A percentile compares a stretch with the other conserved stretches of the same genome.
Conservation (phyloP, 2,329 filamentous ascomycete species). For the Fusarium hainanense region DNA sequence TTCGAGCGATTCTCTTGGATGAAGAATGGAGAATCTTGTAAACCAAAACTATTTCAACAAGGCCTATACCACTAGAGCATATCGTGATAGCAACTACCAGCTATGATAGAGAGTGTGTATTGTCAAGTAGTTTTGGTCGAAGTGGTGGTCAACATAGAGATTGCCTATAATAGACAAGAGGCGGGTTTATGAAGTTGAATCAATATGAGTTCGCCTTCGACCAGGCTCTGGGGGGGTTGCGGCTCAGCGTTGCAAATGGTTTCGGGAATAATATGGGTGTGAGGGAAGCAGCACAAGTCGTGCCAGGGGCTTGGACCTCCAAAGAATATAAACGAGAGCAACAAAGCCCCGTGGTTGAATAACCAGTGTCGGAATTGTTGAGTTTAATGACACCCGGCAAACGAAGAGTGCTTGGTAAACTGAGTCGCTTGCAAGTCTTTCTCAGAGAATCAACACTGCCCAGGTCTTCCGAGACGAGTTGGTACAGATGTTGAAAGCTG, state of each 20-base stretch:
- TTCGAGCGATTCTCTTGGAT: neutral
- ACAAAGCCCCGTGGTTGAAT: constrained; percentile 6
- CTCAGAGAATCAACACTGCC: neutral
- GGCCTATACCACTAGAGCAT: constrained; percentile 23
- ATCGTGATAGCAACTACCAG: constrained; percentile 10
- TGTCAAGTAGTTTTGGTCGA: neutral
- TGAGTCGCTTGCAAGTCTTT: constrained; percentile 4
- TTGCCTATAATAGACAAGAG: constrained; percentile 1
- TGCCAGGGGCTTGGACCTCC: constrained; percentile 3
- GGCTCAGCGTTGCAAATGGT: constrained; percentile 9
- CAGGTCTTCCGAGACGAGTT: constrained; percentile 5
- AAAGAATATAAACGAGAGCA: constrained; percentile 8
- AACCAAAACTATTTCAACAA: neutral
- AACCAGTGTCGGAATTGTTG: constrained; percentile 6
- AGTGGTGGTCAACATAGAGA: neutral
- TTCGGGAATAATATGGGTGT: constrained; percentile 21
- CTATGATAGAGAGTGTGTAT: neutral
- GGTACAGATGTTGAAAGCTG: neutral
- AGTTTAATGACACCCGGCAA: neutral
- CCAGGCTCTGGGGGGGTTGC: constrained; percentile 13
- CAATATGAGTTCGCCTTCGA: constrained; percentile 8
- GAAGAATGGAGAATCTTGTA: neutral
- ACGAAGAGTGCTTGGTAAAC: neutral
- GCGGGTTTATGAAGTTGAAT: neutral
- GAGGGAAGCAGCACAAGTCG: constrained; percentile 1